Evolutionary conservation across 225 moss, liverwort and hornwort genomes (phyloP).

Genomic region (Bryoerythrophyllum caledonicum): DNA sequence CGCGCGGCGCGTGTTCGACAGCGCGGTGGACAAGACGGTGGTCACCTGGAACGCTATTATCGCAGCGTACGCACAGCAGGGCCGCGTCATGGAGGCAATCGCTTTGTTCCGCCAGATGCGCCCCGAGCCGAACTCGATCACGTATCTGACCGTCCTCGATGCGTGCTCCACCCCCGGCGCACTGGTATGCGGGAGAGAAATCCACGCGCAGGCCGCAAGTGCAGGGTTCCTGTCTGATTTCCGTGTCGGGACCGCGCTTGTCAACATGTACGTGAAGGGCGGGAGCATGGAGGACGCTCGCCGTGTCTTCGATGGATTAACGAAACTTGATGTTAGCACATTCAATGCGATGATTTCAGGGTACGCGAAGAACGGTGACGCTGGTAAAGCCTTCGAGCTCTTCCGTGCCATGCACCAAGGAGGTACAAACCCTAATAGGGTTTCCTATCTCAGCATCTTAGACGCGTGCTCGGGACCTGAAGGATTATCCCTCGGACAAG

Average conservation of each 20-base stretch:
- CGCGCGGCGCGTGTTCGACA: conserved; percentile 38
- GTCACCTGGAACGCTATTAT: conserved; percentile 48
- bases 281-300: conserved; percentile 37
- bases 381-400: conserved; percentile 29
- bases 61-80: conserved; percentile 36
- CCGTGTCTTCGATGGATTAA: conserved; percentile 23
- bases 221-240: conserved; percentile 35
- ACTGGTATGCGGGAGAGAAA: conserved; percentile 26
- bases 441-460: conserved; percentile 36
- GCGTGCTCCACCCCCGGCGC: conserved; percentile 30
- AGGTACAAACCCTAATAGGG: conserved; percentile 23
- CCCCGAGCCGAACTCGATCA: conserved; percentile 34
- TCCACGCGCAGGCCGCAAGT: conserved; percentile 21
- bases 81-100: conserved; percentile 27
- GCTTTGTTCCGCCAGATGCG: conserved; percentile 40
- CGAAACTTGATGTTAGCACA: conserved; percentile 19
- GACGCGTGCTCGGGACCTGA: conserved; percentile 18
- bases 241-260: conserved; percentile 38
- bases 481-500: conserved; percentile 27
- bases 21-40: conserved; percentile 24
- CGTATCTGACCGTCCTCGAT: conserved; percentile 30
- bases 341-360: conserved; percentile 35
- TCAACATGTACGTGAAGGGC: conserved; percentile 41
- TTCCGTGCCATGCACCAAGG: conserved; percentile 35
- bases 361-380: conserved; percentile 32